Percentiles rank a stretch among this genome's conserved stretches.
These are phyloP conservation scores for Cercophora samala DNA, from an alignment of 495 filamentous ascomycete species.

Conservation along the genomic window DNA sequence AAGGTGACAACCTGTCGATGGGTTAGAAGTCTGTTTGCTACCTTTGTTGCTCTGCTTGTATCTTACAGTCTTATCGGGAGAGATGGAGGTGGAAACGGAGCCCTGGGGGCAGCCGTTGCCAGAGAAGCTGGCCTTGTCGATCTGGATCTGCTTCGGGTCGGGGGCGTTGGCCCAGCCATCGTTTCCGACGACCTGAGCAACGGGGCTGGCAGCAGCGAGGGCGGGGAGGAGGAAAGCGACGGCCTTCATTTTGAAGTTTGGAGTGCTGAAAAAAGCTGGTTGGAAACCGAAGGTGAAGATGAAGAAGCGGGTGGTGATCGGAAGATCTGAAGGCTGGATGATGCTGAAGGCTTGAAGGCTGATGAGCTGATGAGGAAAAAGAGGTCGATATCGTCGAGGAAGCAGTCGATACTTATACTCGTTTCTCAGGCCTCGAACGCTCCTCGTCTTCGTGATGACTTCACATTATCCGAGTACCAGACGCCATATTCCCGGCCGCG, in stretches of 20 bases:
- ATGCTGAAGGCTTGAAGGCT: slow-evolving; percentile 22
- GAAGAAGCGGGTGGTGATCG: slow-evolving; percentile 10
- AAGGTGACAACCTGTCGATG: slow-evolving; percentile 51
- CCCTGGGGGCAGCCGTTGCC: slow-evolving; percentile 57
- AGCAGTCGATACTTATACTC: slow-evolving; percentile 35
- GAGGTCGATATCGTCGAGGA: slow-evolving; percentile 32
- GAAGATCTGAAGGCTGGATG: neutral
- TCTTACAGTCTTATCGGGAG: slow-evolving; percentile 49
- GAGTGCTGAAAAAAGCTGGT: slow-evolving; percentile 7
- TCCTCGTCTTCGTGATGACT: slow-evolving; percentile 10
- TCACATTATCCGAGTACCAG: slow-evolving; percentile 15
- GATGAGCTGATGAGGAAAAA: slow-evolving; percentile 29
- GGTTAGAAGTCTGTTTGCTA: slow-evolving; percentile 10
- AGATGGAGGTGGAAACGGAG: slow-evolving; percentile 48
- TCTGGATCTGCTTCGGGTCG: slow-evolving; percentile 44
- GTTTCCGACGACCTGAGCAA: slow-evolving; percentile 26
- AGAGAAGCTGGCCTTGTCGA: slow-evolving; percentile 56
- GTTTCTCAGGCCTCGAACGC: neutral
- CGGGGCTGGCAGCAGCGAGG: slow-evolving; percentile 46
- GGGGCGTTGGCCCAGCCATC: slow-evolving; percentile 38
- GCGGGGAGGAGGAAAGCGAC: slow-evolving; percentile 45
- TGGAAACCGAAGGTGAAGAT: slow-evolving; percentile 12
- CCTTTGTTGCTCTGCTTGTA: neutral
- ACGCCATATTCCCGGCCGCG: slow-evolving; percentile 23
- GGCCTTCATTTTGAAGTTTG: slow-evolving; percentile 44